Base-by-base conservation (phyloP, 2,329 filamentous ascomycete species). In the Esteya vermicola region DNA sequence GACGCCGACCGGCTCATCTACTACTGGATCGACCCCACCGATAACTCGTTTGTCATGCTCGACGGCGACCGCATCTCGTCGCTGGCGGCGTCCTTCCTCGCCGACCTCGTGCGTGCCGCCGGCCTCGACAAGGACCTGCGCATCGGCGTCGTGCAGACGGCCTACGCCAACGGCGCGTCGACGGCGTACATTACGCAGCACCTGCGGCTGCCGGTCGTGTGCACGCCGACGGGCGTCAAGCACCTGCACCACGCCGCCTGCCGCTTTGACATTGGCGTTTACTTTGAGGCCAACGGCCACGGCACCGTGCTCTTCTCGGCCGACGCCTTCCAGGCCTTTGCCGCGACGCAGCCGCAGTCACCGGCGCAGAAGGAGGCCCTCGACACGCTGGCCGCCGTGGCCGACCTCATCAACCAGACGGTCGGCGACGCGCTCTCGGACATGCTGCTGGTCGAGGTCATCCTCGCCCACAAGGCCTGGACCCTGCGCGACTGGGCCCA, bases 251-350 rank as follows among this genome's bases (percentile, higher is more conserved):
- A 96, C 55, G 91, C 85, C n/a, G 91, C 91, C 30, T 78, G 84
- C 53, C 84, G 88, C 49, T 94, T 93, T 52, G 91, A 98, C 53
- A 79, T 96, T 41, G 91, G 91, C 42, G 85, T 96, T 39, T 98
- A 98, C 66, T 98, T 98, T 54, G 91, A 98, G 65, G 91, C 91
- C 48, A 98, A 98, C 57, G 91, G 91, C 23, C 91, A 98, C 60
- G 91, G 91, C 48, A 98, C 91, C 9, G 82, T 96, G 27, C 79
- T 96, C 40, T 98, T 98, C 69, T 93, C 85, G 1, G 75, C 81
- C 43, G 78, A 84, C 44, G 89, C 89, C 4, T 66, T 89, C 35
- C 79, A 81, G 50, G 71, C 75, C 36, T 93, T 98, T 63, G 72
- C 70, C 49, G 81, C 75, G 51, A 81, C 81, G 45, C 73, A 85